Evolutionary conservation across 2,329 filamentous ascomycete genomes (phyloP).

Genomic region (Colletotrichum sp.): DNA sequence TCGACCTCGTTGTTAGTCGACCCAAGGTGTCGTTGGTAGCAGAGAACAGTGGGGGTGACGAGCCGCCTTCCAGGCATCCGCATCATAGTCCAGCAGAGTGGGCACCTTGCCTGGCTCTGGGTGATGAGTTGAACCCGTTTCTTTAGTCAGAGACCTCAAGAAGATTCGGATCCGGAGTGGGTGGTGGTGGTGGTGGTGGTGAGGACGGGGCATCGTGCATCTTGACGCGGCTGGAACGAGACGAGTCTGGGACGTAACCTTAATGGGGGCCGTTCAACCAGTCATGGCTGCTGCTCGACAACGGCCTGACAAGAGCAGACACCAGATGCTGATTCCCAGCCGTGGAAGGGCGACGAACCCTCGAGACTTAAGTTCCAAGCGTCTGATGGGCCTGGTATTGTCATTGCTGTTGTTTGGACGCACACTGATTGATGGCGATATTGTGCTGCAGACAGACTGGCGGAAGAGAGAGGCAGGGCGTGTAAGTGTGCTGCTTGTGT

Average conservation of each 20-base stretch:
- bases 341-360: background rate
- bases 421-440: background rate
- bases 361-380: background rate
- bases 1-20: too few relatives aligned
- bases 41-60: background rate
- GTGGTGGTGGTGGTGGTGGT: background rate
- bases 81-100: background rate
- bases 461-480: background rate
- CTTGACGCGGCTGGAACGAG: slow-evolving; percentile 18
- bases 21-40: background rate
- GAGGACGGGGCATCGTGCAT: slow-evolving; percentile 1
- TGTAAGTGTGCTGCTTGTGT: background rate
- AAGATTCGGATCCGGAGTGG: slow-evolving; percentile 4
- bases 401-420: background rate
- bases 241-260: slow-evolving; percentile 21
- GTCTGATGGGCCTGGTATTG: background rate
- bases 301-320: background rate
- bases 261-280: slow-evolving; percentile 1
- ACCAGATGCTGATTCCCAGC: background rate
- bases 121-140: background rate
- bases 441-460: background rate
- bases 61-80: background rate
- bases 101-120: background rate
- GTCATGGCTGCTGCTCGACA: background rate
- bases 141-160: background rate